A percentile compares a stretch with the other conserved stretches of the same genome.
These are phyloP conservation scores for Gypsophila paniculata DNA, from an alignment of 179 eudicot genomes.

Conservation along the genomic window DNA sequence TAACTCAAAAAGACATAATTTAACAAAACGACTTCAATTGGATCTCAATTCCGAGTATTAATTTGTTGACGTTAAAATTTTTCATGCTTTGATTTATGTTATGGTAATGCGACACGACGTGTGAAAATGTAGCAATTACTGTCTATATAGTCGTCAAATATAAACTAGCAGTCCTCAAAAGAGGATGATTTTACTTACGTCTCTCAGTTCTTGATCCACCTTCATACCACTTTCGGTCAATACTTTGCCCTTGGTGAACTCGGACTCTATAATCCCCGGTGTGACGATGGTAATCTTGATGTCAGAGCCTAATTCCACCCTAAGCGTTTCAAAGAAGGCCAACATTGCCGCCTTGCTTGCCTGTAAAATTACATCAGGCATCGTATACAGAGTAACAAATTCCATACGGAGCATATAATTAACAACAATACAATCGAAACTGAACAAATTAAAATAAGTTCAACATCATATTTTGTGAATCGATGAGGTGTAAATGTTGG, in stretches of 20 bases:
- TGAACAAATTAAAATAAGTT: not conserved
- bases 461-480: not conserved
- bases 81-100: too few relatives aligned
- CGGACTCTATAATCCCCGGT: constrained; percentile 47
- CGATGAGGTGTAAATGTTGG: not conserved
- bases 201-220: constrained; percentile 42
- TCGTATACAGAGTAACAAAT: too few relatives aligned
- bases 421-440: too few relatives aligned
- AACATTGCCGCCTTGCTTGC: constrained; percentile 45
- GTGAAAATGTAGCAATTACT: too few relatives aligned
- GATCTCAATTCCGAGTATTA: too few relatives aligned
- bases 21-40: too few relatives aligned
- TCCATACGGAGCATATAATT: too few relatives aligned
- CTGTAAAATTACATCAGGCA: constrained; percentile 12
- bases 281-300: constrained; percentile 45
- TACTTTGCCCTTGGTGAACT: constrained; percentile 35
- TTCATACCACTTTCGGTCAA: constrained; percentile 30
- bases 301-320: constrained; percentile 38
- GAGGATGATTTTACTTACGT: constrained; percentile 30
- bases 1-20: too few relatives aligned
- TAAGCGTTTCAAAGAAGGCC: constrained; percentile 34
- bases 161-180: too few relatives aligned
- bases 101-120: too few relatives aligned
- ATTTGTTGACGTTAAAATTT: too few relatives aligned
- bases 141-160: too few relatives aligned